Base-by-base conservation (phyloP, 192 early-diverging fungal species). In the Podila clonocystis region DNA sequence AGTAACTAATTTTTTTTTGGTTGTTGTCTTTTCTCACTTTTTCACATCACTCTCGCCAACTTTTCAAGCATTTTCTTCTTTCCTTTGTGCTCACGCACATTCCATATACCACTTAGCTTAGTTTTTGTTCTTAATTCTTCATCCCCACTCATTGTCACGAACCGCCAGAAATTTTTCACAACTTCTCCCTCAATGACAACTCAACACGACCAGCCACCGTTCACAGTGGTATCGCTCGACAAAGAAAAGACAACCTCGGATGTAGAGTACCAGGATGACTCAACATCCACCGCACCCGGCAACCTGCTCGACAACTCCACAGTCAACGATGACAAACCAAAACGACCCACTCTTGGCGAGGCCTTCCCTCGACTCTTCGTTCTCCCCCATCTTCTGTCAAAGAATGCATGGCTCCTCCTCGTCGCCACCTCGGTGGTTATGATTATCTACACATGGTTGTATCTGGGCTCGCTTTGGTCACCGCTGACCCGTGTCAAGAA, bases 401-500 rank as follows among this genome's bases (percentile, higher is more conserved):
- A 73, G 57, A 63, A 69, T 22, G 77, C 70, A 5, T 73, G 70
- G 77, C 30, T 69, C 13, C 66, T 80, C 19, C 41, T 80, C 60
- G 48, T 36, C 5, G 55, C 65, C 7, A 80, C 70, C 24, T 69
- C 77, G 4, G 13, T 73, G 28, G 67, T 80, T 45, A 73, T 80
- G 65, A 38, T 73, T 20, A 48, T 65, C 55, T 80, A 80, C 59
- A 80, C 70, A 20, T 80, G 77, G 77, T 45, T 80, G 15, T 80
- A 80, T 34, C 66, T 80, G 26, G 77, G 77, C 7, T 24, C 77
- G 9, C 70, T 80, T 34, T 80, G 77, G 77, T 73, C 66, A 9
- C 77, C 77, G 20, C 22, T 80, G 45, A 73, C 70, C 19, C 66
- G 77, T 24, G 70, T 80, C 61, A 73, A 80, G 48, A 80, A 80